These are phyloP conservation scores for Pisolithus tinctorius DNA, from an alignment of 768 basidiomycete species.

Conservation along the genomic window DNA sequence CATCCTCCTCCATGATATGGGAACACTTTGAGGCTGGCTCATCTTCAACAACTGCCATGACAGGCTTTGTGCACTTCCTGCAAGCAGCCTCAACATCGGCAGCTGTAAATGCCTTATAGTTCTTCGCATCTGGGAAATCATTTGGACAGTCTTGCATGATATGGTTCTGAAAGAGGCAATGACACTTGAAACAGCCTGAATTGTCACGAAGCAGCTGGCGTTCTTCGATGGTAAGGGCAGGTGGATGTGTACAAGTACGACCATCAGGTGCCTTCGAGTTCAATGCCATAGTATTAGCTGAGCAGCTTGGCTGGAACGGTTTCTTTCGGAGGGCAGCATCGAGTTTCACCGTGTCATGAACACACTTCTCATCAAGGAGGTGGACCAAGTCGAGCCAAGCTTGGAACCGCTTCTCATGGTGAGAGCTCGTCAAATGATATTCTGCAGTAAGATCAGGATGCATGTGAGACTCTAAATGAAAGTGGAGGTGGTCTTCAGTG, in stretches of 20 bases:
- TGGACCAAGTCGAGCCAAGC: no score
- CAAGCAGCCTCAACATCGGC: background rate
- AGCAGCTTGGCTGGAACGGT: no score
- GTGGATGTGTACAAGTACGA: background rate
- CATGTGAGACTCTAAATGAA: no score
- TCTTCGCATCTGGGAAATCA: no score
- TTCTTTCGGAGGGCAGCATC: no score
- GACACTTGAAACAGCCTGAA: no score
- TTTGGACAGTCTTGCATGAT: no score
- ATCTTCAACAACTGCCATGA: background rate
- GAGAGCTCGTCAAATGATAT: background rate
- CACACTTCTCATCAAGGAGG: no score
- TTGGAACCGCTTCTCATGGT: constrained; percentile 6
- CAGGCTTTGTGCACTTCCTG: background rate
- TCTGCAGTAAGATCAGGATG: background rate
- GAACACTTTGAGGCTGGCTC: background rate
- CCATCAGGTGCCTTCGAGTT: background rate
- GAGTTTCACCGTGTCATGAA: no score
- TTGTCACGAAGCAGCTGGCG: background rate
- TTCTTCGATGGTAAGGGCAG: constrained; percentile 7
- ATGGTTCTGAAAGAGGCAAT: no score
- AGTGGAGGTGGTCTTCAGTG: no score
- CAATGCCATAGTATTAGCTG: no score
- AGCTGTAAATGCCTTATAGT: constrained; percentile 13
- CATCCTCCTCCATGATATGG: background rate